Conservation (phyloP, 306 rosid species). For the Quercus bicolor region DNA sequence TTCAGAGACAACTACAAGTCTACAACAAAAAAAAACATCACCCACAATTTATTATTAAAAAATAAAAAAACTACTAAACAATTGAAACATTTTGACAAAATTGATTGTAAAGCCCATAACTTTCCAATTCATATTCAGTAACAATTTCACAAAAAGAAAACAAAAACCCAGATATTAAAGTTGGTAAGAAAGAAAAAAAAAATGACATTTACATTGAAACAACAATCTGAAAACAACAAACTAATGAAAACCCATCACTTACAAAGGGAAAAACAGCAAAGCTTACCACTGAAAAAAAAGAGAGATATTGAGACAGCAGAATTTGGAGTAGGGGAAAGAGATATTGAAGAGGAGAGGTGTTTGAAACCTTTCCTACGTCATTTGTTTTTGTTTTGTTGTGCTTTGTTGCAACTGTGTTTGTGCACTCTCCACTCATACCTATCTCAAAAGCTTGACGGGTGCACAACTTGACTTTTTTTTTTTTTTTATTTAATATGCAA, state of each 20-base stretch:
- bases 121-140: background rate
- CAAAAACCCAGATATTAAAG: background rate
- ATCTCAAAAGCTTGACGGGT: background rate
- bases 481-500: too few relatives aligned
- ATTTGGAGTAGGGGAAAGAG: background rate
- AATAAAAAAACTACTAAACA: background rate
- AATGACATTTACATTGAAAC: background rate
- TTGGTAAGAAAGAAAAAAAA: background rate
- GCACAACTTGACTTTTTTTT: background rate
- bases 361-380: background rate
- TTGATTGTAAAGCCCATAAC: background rate
- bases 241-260: background rate
- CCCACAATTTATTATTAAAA: background rate
- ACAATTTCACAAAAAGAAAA: background rate
- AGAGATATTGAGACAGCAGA: background rate
- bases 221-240: background rate
- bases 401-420: background rate
- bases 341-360: background rate
- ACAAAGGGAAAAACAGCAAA: background rate
- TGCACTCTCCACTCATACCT: constrained; percentile 1
- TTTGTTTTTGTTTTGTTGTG: background rate
- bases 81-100: background rate
- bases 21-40: background rate
- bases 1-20: background rate
- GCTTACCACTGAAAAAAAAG: background rate